phyloP scores from a whole-genome alignment of 768 basidiomycete species.

The Termitomyces sp. region DNA sequence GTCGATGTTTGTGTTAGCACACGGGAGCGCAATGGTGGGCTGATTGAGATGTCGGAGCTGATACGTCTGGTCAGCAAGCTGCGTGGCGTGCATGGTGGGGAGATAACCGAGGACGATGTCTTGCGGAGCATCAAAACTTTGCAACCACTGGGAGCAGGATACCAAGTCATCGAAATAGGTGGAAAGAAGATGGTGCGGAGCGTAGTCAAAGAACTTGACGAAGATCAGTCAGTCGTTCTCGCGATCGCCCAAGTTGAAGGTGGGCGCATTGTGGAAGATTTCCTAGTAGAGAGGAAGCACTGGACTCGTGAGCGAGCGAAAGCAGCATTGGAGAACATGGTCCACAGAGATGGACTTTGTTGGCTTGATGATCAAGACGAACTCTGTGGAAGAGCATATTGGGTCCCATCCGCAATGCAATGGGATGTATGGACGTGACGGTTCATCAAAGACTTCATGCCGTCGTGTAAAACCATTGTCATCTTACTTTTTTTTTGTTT shows the following conservation, averaged over 20 bases:
- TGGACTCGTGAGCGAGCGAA: slow-evolving; percentile 80
- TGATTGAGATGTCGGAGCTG: slow-evolving; percentile 87
- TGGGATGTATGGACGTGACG: slow-evolving; percentile 57
- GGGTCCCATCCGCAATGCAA: slow-evolving; percentile 83
- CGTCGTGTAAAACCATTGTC: neutral
- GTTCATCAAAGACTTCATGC: neutral
- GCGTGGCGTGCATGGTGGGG: slow-evolving; percentile 61
- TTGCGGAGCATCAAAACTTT: slow-evolving; percentile 80
- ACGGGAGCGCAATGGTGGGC: slow-evolving; percentile 83
- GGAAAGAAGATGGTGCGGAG: slow-evolving; percentile 79
- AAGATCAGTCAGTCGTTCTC: slow-evolving; percentile 81
- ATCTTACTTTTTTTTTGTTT: neutral
- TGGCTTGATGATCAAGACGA: slow-evolving; percentile 94
- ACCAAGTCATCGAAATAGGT: slow-evolving; percentile 75
- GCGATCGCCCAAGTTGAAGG: slow-evolving; percentile 64
- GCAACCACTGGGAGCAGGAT: slow-evolving; percentile 87
- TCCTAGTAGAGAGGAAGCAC: slow-evolving; percentile 52
- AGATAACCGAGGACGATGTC: slow-evolving; percentile 83
- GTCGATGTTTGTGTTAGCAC: slow-evolving; percentile 90
- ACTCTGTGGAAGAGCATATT: slow-evolving; percentile 61
- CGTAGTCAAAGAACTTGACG: slow-evolving; percentile 86
- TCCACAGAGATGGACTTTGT: slow-evolving; percentile 84
- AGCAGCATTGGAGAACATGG: slow-evolving; percentile 83
- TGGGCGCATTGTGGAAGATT: slow-evolving; percentile 64
- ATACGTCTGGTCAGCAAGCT: slow-evolving; percentile 73